Base-by-base conservation (phyloP, 257 asterid genomes). In the Solanum arcanum region DNA sequence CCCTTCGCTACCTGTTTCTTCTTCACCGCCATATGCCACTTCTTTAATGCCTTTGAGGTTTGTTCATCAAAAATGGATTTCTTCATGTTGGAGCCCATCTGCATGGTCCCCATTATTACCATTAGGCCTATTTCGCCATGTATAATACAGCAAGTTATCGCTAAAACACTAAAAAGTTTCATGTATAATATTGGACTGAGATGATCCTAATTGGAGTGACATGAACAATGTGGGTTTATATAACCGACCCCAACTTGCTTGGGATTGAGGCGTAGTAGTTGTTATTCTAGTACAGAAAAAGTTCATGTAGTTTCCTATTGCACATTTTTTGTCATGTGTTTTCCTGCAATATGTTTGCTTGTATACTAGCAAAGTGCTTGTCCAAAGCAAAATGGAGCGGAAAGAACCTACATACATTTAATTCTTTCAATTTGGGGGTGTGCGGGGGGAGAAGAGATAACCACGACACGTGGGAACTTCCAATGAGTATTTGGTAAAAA, bases 31-130 rank as follows among this genome's bases (percentile, higher is more conserved):
- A 89, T 91, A 42, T 93, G 99, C 99, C 99, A 97, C 83, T 94
- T 95, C 94, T 92, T 95, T 21, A 97, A 92, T 70, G 99, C 99
- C 86, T 95, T 95, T 1, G 98, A 93, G 2, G 99, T 97, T 90
- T 95, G 99, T 37, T 95, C 99, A 69, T 97, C 99, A 59, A 97
- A 97, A 73, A 97, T 95, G 6, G 97, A 86, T 88, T 87, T 97
- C 93, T 97, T 97, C 98, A 97, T 94, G 31, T 90, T 85, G 33
- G 98, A 93, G 0, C 98, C 98, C 98, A 97, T 97, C 98, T 81
- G 46, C 85, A 20, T 29, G 56, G 25, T 78, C 64, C 82, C 15
- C 84, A 78, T 46, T 13, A 31, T 49, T 49, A 49, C 64, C 25
- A 81, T 18, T 11, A 81, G 16, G 85, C 69, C 3, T 29, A 29